Evolutionary conservation across 192 early-diverging fungal species (phyloP).

Genomic region (Chytriomyces hyalinus): DNA sequence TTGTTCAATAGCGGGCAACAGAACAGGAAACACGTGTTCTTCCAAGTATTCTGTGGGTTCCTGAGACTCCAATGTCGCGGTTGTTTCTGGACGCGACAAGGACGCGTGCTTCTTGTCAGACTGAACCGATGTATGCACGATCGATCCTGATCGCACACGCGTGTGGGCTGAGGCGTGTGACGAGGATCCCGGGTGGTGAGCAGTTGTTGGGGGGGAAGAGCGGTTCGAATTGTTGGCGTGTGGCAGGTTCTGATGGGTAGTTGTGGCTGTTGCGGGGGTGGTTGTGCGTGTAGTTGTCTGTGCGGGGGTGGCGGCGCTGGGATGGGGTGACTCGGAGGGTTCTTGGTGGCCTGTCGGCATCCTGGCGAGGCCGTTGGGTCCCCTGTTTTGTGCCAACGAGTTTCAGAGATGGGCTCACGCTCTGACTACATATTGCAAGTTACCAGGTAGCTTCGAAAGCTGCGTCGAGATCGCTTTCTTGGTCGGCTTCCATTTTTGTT

Average conservation of each 20-base stretch:
- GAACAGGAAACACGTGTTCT: slow-evolving; percentile 33
- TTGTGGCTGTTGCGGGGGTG: not conserved
- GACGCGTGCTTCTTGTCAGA: not conserved
- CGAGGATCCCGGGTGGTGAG: not conserved
- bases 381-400: not conserved
- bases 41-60: slow-evolving; percentile 40
- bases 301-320: not conserved
- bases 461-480: not conserved
- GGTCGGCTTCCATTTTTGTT: not conserved
- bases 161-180: too few relatives aligned
- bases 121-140: not conserved
- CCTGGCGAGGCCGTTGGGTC: not conserved
- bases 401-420: not conserved
- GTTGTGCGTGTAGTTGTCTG: not conserved
- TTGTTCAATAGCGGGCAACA: slow-evolving; percentile 41
- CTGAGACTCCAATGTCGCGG: not conserved
- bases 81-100: not conserved
- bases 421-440: not conserved
- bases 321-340: not conserved
- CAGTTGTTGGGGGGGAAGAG: not conserved
- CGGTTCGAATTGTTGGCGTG: not conserved
- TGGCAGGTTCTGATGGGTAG: not conserved
- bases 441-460: not conserved
- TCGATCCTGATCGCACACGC: too few relatives aligned
- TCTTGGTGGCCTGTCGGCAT: not conserved